These are phyloP conservation scores for Anastatica hierochuntica DNA, from an alignment of 345 rosid genomes.

Conservation along the genomic window DNA sequence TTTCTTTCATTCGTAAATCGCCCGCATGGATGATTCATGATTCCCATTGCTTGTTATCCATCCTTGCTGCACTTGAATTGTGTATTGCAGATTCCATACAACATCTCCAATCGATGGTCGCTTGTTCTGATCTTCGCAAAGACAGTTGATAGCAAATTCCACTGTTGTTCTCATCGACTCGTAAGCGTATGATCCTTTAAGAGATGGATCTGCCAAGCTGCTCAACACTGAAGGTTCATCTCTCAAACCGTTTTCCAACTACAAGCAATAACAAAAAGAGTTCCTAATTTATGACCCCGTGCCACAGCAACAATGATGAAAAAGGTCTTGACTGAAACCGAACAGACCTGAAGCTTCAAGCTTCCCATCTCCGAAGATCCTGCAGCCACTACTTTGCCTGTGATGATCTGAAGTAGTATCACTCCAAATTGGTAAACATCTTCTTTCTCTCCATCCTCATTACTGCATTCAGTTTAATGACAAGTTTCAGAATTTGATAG, in stretches of 20 bases:
- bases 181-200: constrained; percentile 58
- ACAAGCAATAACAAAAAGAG: constrained; percentile 5
- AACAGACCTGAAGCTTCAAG: constrained; percentile 43
- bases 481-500: background rate
- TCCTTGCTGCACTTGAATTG: constrained; percentile 80
- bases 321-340: background rate
- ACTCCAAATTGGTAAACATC: constrained; percentile 78
- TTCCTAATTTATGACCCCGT: background rate
- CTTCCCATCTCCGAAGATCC: constrained; percentile 40
- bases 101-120: constrained; percentile 85
- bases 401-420: constrained; percentile 55
- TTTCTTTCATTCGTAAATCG: constrained; percentile 2
- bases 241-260: constrained; percentile 50
- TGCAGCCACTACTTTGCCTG: constrained; percentile 44
- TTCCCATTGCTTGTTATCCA: constrained; percentile 64
- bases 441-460: constrained; percentile 55
- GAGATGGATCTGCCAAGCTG: constrained; percentile 43
- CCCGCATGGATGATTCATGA: constrained; percentile 30
- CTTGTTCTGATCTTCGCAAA: constrained; percentile 36
- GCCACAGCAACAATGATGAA: background rate
- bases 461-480: constrained; percentile 22
- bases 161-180: constrained; percentile 66
- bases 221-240: constrained; percentile 49
- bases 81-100: constrained; percentile 83
- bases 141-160: constrained; percentile 61